phyloP scores from a whole-genome alignment of 106 monocot species.

The Dioscorea alata region DNA sequence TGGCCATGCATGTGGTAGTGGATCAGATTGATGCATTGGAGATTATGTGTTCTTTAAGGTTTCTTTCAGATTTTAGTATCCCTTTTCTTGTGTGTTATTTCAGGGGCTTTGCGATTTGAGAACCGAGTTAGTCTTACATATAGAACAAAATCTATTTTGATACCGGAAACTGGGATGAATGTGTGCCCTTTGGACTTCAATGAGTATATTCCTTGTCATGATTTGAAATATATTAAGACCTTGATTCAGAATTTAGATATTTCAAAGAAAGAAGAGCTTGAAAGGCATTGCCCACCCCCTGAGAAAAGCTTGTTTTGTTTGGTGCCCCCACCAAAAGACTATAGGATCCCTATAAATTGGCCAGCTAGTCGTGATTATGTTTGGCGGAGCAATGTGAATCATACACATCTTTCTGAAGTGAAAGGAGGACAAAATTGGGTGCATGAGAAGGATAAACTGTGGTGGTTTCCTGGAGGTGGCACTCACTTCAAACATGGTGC shows the following conservation, averaged over 20 bases:
- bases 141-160: conserved; percentile 43
- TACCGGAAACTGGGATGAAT: conserved; percentile 73
- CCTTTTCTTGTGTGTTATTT: not conserved
- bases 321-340: conserved; percentile 84
- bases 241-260: conserved; percentile 37
- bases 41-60: not conserved
- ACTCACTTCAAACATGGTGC: conserved; percentile 99
- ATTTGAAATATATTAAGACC: conserved; percentile 33
- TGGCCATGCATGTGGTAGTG: not conserved
- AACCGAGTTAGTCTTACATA: conserved; percentile 68
- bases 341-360: conserved; percentile 89
- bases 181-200: conserved; percentile 78
- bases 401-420: conserved; percentile 92
- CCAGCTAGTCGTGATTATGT: conserved; percentile 91
- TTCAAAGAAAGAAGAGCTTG: conserved; percentile 62
- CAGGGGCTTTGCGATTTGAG: conserved; percentile 36
- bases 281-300: conserved; percentile 81
- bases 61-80: not conserved
- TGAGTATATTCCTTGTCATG: conserved; percentile 92
- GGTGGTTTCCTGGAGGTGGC: conserved; percentile 98
- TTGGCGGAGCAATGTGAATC: conserved; percentile 96
- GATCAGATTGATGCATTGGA: not conserved
- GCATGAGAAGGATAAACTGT: conserved; percentile 74
- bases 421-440: conserved; percentile 99
- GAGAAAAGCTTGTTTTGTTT: conserved; percentile 83